A percentile compares a stretch with the other conserved stretches of the same genome.
phyloP scores from a whole-genome alignment of 2,329 filamentous ascomycete species.

The Colletotrichum chrysophilum region DNA sequence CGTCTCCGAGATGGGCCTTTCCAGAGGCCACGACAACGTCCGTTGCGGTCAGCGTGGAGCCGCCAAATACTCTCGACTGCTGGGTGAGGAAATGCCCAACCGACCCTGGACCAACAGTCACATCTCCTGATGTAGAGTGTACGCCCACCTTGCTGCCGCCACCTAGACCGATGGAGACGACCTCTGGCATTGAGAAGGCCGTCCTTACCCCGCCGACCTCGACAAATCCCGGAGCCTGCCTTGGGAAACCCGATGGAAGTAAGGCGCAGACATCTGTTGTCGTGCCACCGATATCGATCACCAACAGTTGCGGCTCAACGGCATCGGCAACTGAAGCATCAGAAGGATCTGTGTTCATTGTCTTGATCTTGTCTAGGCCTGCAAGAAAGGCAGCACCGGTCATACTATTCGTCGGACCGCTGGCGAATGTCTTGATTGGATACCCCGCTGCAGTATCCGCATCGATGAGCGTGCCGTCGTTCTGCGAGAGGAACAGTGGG shows the following conservation, averaged over 20 bases:
- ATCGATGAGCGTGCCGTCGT: conserved; percentile 58
- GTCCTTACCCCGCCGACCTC: conserved; percentile 64
- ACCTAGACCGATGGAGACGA: conserved; percentile 61
- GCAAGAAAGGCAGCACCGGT: conserved; percentile 59
- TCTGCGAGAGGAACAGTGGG: conserved; percentile 55
- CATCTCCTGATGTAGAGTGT: conserved; percentile 7
- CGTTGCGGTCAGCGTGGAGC: conserved; percentile 55
- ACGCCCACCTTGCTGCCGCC: conserved; percentile 48
- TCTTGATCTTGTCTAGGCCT: conserved; percentile 40
- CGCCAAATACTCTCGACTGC: conserved; percentile 58
- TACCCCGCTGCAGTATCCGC: conserved; percentile 50
- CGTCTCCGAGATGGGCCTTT: conserved; percentile 34
- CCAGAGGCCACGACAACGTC: conserved; percentile 52
- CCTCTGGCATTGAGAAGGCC: conserved; percentile 63
- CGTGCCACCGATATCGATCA: conserved; percentile 66
- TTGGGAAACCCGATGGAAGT: conserved; percentile 62
- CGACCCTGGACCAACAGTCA: conserved; percentile 60
- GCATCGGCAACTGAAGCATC: not conserved
- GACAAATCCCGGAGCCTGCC: conserved; percentile 63
- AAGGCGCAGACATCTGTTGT: conserved; percentile 66
- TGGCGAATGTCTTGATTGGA: conserved; percentile 59
- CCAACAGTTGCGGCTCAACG: conserved; percentile 41
- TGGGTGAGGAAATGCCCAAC: conserved; percentile 56
- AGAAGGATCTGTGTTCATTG: not conserved
- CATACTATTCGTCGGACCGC: conserved; percentile 59